Evolutionary conservation across 2,329 filamentous ascomycete species (phyloP).

Genomic region (Orbilia blumenaviensis): DNA sequence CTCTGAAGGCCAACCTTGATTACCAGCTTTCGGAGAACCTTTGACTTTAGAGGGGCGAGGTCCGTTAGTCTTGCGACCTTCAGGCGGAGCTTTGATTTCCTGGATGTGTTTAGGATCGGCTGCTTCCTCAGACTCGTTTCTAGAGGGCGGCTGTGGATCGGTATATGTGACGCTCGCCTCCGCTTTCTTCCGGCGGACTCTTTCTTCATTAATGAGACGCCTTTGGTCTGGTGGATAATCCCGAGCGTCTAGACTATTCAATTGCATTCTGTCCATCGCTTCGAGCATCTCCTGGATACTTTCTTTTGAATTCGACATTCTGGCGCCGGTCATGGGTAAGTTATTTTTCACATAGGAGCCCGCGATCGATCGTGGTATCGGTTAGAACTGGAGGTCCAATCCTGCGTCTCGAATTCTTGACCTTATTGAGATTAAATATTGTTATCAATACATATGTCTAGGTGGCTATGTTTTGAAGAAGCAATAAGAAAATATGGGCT

Average conservation of each 20-base stretch:
- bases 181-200: slow-evolving; percentile 8
- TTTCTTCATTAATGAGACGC: slow-evolving; percentile 10
- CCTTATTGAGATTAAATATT: no score
- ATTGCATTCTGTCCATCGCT: neutral
- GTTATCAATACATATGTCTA: no score
- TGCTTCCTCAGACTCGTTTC: neutral
- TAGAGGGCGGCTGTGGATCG: neutral
- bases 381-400: no score
- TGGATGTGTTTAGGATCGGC: neutral
- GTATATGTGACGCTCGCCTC: neutral
- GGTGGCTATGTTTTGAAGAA: no score
- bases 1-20: neutral
- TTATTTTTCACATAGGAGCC: no score
- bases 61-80: neutral
- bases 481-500: no score
- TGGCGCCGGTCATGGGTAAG: no score
- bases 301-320: neutral
- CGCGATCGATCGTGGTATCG: no score
- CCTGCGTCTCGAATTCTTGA: no score
- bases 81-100: no score
- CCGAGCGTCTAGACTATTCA: neutral
- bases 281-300: neutral
- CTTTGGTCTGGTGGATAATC: slow-evolving; percentile 8
- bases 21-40: neutral
- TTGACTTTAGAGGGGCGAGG: neutral